Base-by-base conservation (phyloP, 495 filamentous ascomycete genomes). In the Niebla homalea region DNA sequence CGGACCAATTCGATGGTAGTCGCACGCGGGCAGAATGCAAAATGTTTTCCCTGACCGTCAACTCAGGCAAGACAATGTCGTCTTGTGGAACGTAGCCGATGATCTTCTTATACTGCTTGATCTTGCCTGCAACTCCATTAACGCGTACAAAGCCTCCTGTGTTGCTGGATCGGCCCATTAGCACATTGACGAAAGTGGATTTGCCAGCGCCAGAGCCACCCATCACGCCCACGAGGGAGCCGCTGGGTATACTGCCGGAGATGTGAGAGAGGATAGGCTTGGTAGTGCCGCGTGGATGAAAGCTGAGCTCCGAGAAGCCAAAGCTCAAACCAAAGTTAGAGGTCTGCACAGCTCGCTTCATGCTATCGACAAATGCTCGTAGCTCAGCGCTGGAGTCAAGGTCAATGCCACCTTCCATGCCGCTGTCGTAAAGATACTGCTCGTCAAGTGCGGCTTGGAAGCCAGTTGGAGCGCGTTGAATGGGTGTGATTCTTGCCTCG, bases 1-100 rank as follows among this genome's bases (percentile, higher is more conserved):
- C 60, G 4, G 43, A 53, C 70, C 68, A 72, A 15, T 61, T 60
- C 1, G 62, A 62, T 18, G 70, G 69, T 19, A 77, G 58, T 22
- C 66, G 66, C 8, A 75, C 61, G n/a, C 65, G 65, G n/a, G 68
- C 72, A n/a, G 71, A 73, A 40, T 76, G 67, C 8, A 76, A 59
- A 40, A 77, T 70, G 43, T 74, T 77, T 53, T 77, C 71, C 29
- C 65, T 62, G 15, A 78, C 72, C 0, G 74, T 76, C 5, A 76
- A 53, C 43, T 77, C 67, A 1, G 71, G 66, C 5, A 72, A 60
- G 6, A 77, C 64, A 16, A 71, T 60, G 46, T 77, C 73, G 38
- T 75, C 65, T 52, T 77, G 74, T 4, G 74, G 72, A 25, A 79
- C 71, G 45, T 75, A 77, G 22, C 74, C 72, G 16, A 77, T 74